Evolutionary conservation across 2,329 filamentous ascomycete genomes (phyloP), one percentile per base, ranked within the genome.

Genomic region (Neonectria punicea): DNA sequence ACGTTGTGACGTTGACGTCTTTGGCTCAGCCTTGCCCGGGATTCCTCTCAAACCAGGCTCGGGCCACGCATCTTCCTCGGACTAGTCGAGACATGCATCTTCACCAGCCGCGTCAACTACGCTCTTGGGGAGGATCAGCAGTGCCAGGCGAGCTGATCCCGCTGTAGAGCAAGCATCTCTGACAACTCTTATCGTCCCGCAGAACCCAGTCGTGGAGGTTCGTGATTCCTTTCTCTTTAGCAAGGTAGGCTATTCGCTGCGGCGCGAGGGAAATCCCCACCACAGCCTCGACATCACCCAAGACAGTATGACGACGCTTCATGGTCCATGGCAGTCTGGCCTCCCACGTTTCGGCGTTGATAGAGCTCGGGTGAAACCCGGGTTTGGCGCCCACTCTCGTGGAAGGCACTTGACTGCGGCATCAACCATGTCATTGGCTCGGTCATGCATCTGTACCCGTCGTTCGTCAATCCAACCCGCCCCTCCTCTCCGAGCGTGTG

Each of bases 281-380:
- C 20, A 13, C 30, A 44, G 39, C 53, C 2, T 53, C 46, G 9
- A 61, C 22, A 59, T 25, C 25, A 22, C 13, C 30, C 58, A 47
- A 60, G 60, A 51, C 58, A 30, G 30, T 39, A 58, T 65, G 57
- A 47, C 39, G 51, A 39, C 36, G 36, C 36, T 39, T 39, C 39
- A 16, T 59, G 39, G n/a, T 43, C 39, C 44, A 58, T 47, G 56
- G 53, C 36, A 70, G 60, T 53, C 53, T 65, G 60, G 34, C 47
- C 46, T 58, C 58, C 50, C 55, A 55, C 51, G 57, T 64, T 67
- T 64, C 65, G 65, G 51, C 54, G 55, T 65, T 58, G 54, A 63
- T 30, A 55, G 25, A 59, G 39, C 58, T 28, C 51, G 63, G 63
- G 66, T 71, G 67, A 66, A 71, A 65, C 68, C 65, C 55, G 58